Conservation (phyloP, 768 basidiomycete genomes). For the Exidia glandulosa region DNA sequence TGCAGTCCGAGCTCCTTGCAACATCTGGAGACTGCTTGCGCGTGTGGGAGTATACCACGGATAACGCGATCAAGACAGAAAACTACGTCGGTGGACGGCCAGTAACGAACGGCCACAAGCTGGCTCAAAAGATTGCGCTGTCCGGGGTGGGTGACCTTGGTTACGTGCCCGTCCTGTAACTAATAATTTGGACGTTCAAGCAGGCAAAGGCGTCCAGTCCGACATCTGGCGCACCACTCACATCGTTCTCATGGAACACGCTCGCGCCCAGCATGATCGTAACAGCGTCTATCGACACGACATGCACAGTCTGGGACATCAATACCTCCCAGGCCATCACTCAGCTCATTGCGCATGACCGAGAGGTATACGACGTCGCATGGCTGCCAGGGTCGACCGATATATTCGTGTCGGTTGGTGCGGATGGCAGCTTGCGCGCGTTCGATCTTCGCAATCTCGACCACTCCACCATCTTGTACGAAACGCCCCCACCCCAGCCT, state of each 20-base stretch:
- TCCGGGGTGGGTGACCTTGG: conserved; percentile 53
- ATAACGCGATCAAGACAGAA: conserved; percentile 44
- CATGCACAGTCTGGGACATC: conserved; percentile 98
- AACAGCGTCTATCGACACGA: conserved; percentile 96
- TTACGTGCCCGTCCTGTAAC: conserved; percentile 4
- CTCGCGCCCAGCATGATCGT: conserved; percentile 84
- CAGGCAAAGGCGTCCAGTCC: conserved; percentile 87
- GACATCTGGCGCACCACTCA: conserved; percentile 78
- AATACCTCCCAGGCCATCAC: conserved; percentile 88
- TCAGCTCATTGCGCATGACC: conserved; percentile 94
- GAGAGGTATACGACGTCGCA: conserved; percentile 95
- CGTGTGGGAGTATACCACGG: conserved; percentile 80
- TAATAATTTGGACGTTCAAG: conserved; percentile 20
- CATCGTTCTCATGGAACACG: conserved; percentile 97
- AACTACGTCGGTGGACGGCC: conserved; percentile 62
- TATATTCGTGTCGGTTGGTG: conserved; percentile 96
- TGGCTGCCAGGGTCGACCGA: conserved; percentile 95
- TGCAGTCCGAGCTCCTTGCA: conserved; percentile 71
- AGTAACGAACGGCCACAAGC: conserved; percentile 43
- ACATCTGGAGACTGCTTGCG: conserved; percentile 90
- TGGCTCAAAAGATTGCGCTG: conserved; percentile 64
- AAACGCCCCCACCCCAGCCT: conserved; percentile 43
- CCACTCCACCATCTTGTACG: conserved; percentile 97
- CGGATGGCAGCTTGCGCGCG: conserved; percentile 90
- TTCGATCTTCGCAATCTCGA: conserved; percentile 95